Evolutionary conservation across 23 red algal species (phyloP).

Genomic region (Gracilaria vermiculophylla): DNA sequence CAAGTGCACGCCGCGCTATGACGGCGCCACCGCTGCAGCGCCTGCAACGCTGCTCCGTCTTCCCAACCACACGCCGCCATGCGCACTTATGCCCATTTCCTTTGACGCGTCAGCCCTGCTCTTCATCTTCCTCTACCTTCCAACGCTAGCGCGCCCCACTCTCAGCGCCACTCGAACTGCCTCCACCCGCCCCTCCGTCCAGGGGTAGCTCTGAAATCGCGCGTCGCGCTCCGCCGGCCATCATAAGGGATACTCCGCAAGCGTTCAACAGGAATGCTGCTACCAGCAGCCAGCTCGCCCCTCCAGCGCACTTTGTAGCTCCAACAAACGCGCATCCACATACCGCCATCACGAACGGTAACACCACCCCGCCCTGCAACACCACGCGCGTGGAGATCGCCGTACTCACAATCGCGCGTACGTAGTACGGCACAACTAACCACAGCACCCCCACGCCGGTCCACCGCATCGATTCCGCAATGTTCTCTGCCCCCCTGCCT

Average conservation of each 20-base stretch:
- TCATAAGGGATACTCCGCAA: conserved; percentile 65
- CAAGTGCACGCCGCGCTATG: not conserved
- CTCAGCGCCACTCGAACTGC: not conserved
- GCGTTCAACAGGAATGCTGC: conserved; percentile 48
- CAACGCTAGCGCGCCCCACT: not conserved
- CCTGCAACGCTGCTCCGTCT: not conserved
- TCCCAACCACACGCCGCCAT: not conserved
- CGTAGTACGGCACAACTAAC: conserved; percentile 77
- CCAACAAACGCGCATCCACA: conserved; percentile 35
- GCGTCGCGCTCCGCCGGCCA: conserved; percentile 52
- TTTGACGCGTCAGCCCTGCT: not conserved
- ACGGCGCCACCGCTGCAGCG: not conserved
- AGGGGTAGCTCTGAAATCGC: conserved; percentile 60
- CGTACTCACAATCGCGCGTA: conserved; percentile 55
- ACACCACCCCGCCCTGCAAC: conserved; percentile 56
- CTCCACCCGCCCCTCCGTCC: conserved; percentile 8
- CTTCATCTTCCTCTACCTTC: not conserved
- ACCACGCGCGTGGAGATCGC: conserved; percentile 29
- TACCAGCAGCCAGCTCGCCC: conserved; percentile 40
- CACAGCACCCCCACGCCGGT: conserved; percentile 67
- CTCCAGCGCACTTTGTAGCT: conserved; percentile 34
- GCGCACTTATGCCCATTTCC: not conserved
- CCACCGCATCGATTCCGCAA: conserved; percentile 6
- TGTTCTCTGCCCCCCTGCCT: not conserved
- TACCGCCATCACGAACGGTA: conserved; percentile 67